phyloP scores from a whole-genome alignment of 208 protist genomes.

The Acanthamoeba castellanii region DNA sequence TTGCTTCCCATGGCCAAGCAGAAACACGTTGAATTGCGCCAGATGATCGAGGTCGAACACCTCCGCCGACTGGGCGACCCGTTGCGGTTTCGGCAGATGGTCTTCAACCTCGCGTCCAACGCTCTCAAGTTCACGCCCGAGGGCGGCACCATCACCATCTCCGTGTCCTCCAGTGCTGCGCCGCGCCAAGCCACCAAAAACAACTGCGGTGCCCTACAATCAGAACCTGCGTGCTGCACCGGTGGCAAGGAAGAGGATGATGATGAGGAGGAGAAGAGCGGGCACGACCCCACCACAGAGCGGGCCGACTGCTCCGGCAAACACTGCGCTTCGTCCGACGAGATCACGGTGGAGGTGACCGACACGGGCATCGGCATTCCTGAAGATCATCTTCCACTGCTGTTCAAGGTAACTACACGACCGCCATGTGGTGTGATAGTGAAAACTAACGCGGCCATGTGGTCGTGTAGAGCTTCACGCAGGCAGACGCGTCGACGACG shows the following conservation, averaged over 20 bases:
- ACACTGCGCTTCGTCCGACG: not conserved
- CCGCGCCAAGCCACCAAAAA: not conserved
- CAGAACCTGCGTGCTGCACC: too few species aligned
- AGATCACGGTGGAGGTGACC: constrained; percentile 48
- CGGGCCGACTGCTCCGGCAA: not conserved
- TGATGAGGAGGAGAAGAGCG: too few species aligned
- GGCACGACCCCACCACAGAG: not conserved
- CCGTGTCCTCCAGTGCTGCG: not conserved
- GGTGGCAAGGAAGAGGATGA: too few species aligned
- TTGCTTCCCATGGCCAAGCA: not conserved
- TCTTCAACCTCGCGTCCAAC: constrained; percentile 59
- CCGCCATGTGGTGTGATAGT: not conserved
- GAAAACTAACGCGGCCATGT: not conserved
- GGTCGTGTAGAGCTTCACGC: constrained; percentile 76
- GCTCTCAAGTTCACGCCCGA: constrained; percentile 72
- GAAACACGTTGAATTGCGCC: not conserved
- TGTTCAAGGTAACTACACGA: constrained; percentile 73
- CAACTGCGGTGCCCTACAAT: too few species aligned
- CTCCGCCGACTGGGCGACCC: constrained; percentile 68
- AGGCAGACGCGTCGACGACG: constrained; percentile 79
- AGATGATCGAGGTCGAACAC: not conserved
- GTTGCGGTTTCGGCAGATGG: constrained; percentile 51
- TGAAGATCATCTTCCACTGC: constrained; percentile 35
- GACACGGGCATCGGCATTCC: constrained; percentile 85
- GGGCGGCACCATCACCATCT: constrained; percentile 12